Base-by-base conservation (phyloP, 2,329 filamentous ascomycete genomes). In the Orbilia brochopaga region DNA sequence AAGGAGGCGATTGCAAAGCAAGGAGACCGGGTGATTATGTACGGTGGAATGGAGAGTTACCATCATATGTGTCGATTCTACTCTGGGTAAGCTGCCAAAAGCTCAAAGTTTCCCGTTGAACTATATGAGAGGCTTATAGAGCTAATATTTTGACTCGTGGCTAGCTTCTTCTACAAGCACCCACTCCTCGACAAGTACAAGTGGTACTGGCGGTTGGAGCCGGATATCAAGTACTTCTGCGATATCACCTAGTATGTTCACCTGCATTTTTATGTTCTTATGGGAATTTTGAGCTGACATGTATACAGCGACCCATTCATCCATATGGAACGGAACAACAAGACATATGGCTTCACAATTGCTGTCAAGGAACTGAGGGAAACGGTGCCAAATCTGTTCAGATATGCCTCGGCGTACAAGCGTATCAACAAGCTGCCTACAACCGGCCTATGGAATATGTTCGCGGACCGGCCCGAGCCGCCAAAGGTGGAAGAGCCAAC, bases 1-100 rank as follows among this genome's bases (percentile, higher is more conserved):
- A 92, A 92, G 81, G 94, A 99, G 80, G 93, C 93, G 72, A 96
- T 99, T 78, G 87, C 90, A 60, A 96, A 97, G 82, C 94, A 99
- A 80, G 94, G 94, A 75, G 94, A 99, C 80, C 88, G 88, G 56
- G 94, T 94, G 52, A 96, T 99, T 83, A 99, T 99, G 94, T 99
- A 97, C 79, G 94, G 94, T 79, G 94, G 94, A 52, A 89, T 99
- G 84, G 94, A 97, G 80, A 97, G 92, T 81, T 99, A 99, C 79
- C 94, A 99, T 78, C 89, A 95, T 81, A 99, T 99, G 94, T 99
- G 94, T 80, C 87, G 94, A 76, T 99, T 99, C 83, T 99, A 99
- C 82, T 99, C 94, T 74, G 94, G 93, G 89, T 94, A 83, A 77
- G 87, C 81, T 53, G 7, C 55, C 42, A 46, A 35, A 62, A 35